Conservation (phyloP, 2,329 filamentous ascomycete species). For the Rhynchosporium agropyri region DNA sequence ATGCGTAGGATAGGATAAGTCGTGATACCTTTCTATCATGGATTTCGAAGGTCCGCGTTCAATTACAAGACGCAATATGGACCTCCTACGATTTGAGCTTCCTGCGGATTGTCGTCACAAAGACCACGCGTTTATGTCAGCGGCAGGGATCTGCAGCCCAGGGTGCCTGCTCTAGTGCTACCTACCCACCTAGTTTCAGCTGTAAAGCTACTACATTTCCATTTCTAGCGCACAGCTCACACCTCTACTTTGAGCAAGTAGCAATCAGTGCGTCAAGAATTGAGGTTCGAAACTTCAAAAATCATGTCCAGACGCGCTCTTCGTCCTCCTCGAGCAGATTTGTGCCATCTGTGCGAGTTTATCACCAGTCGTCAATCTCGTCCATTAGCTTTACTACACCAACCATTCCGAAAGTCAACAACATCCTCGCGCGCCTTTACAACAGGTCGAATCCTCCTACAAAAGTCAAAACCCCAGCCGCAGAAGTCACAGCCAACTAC, state of each 20-base stretch:
- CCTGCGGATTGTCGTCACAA: slow-evolving; percentile 25
- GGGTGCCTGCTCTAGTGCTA: too few relatives aligned
- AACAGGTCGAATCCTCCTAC: slow-evolving; percentile 26
- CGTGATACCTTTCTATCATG: too few relatives aligned
- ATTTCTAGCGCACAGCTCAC: slow-evolving; percentile 26
- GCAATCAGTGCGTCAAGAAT: slow-evolving; percentile 2
- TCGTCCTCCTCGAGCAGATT: slow-evolving; percentile 40
- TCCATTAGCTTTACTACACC: slow-evolving; percentile 1
- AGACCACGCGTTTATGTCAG: neutral
- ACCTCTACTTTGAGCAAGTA: slow-evolving; percentile 20
- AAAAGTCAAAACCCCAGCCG: slow-evolving; percentile 24
- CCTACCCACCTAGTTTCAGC: too few relatives aligned
- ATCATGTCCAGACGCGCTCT: slow-evolving; percentile 47
- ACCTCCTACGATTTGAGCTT: neutral
- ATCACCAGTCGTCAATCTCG: slow-evolving; percentile 32
- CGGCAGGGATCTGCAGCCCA: slow-evolving; percentile 9
- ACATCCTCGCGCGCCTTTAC: slow-evolving; percentile 31
- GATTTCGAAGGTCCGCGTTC: too few relatives aligned
- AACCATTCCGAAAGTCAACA: slow-evolving; percentile 23
- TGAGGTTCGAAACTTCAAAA: slow-evolving; percentile 7
- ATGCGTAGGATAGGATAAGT: neutral
- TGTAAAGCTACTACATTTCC: slow-evolving; percentile 12
- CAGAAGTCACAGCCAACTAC: slow-evolving; percentile 5
- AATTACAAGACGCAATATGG: neutral
- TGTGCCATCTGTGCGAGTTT: slow-evolving; percentile 51